Base-by-base conservation (phyloP, 805 yeast species). In the Blastobotrys attinorum region DNA sequence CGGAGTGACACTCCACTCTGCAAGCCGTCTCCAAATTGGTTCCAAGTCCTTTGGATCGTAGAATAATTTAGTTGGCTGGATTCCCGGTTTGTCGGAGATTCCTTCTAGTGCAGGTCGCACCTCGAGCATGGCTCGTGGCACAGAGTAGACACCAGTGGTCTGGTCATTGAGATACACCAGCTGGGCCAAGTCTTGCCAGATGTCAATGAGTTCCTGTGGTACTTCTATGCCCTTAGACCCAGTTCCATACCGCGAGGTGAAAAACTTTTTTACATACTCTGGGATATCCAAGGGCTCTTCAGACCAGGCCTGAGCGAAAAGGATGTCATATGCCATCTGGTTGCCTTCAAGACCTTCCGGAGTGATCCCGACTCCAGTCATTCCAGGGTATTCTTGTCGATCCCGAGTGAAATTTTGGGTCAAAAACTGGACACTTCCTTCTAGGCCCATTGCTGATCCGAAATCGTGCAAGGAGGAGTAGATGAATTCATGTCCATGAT, bases 301-400 rank as follows among this genome's bases (percentile, higher is more conserved):
- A 10, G 37, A 32, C 50, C 50, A 47, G 17, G 50, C 50, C 22
- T 47, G 50, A 5, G 31, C 44, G 22, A 47, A 40, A 15, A 40
- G 33, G 13, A 44, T 11, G 22, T 47, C 47, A 34, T 47, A 47
- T 6, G 37, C 35, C 25, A 47, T 47, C 34, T 47, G 47, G 34
- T 47, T 47, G 16, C 50, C 47, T 22, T 47, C 50, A 10, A 41
- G 47, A 4, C 47, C 50, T 34, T 47, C 50, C 47, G 42, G 44
- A 4, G 50, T 27, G 6, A 47, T 32, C 4, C 50, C 50, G 3
- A 38, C 39, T 8, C 50, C 50, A n/a, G 22, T 39, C n/a, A 47
- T 32, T 8, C 42, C 35, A 11, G 40, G 22, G 8, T 22, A 22
- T 20, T 18, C 27, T 22, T 15, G 18, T 16, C 40, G 37, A 17